Base-by-base conservation (phyloP, 345 rosid species). In the Melaleuca alternifolia region DNA sequence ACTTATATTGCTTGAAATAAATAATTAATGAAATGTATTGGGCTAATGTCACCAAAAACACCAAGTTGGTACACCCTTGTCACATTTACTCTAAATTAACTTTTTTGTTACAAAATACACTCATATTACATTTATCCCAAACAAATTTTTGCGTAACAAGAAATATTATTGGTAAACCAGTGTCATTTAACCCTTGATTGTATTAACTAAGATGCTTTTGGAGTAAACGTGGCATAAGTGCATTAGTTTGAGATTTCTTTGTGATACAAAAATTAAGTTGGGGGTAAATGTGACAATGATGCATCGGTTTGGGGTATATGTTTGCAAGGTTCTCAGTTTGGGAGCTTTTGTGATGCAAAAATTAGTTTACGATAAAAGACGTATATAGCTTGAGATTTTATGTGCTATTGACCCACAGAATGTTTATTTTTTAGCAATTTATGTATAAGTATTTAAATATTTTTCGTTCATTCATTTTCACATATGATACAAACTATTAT, bases 271-370 rank as follows among this genome's bases (percentile, higher is more conserved):
- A 59, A 6, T 59, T 59, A 6, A 33, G n/a, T 59, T 59, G 3
- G n/a, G 28, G 16, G 18, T 12, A 59, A 1, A 59, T 26, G 26
- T 26, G 30, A 2, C 65, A 57, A 57, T 2, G 65, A 1, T 24
- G 14, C 5, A 24, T 14, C 7, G 5, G 1, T 57, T 6, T 59
- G 33, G 26, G 14, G 16, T 59, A n/a, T 26, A n/a, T 59, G n/a
- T 59, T 59, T 7, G 1, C 33, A 59, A 0, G 7, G 1, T 12
- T 59, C n/a, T 16, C 8, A 0, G 0, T 12, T 26, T 1, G 2
- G 4, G 26, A 59, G 65, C 26, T n/a, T 59, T 6, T n/a, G 33
- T 59, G 28, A 59, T 6, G 26, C 33, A 59, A 57, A 57, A 14
- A n/a, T 59, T n/a, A n/a, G 26, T 59, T n/a, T 59, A 0, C 4